Percentiles rank a stretch among this genome's conserved stretches.
Conservation (phyloP, 805 yeast species). For the Pichia phayaonensis region DNA sequence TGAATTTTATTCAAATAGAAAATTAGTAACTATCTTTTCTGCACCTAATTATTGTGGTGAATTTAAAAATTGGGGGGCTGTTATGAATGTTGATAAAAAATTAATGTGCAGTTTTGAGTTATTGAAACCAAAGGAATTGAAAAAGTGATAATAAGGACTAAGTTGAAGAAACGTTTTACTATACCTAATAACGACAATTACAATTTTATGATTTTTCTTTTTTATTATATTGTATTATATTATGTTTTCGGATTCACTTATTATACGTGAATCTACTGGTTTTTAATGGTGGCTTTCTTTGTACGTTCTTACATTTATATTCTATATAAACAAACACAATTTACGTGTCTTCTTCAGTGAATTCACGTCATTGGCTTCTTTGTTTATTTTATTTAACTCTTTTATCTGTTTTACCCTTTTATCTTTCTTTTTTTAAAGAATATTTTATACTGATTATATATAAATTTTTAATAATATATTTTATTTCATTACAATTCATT, state of each 20-base stretch:
- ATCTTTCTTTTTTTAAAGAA: too few relatives aligned
- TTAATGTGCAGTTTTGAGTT: slow-evolving; percentile 67
- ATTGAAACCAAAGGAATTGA: slow-evolving; percentile 21
- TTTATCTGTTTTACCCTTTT: too few relatives aligned
- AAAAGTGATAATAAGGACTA: background rate
- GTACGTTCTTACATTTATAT: background rate
- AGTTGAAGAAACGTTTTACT: background rate
- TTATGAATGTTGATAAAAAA: slow-evolving; percentile 62
- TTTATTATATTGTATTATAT: background rate
- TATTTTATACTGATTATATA: too few relatives aligned
- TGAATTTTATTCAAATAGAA: slow-evolving; percentile 69
- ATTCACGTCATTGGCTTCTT: too few relatives aligned
- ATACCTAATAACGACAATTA: too few relatives aligned
- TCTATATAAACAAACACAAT: background rate
- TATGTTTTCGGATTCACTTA: background rate
- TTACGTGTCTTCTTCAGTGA: too few relatives aligned
- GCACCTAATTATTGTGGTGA: slow-evolving; percentile 86
- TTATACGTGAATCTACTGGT: background rate
- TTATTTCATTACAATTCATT: too few relatives aligned
- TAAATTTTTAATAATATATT: too few relatives aligned
- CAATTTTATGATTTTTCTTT: too few relatives aligned
- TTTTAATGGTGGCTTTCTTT: background rate
- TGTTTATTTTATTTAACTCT: too few relatives aligned
- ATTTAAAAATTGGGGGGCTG: slow-evolving; percentile 73
- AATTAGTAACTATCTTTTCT: slow-evolving; percentile 68